Percentiles rank a stretch among this genome's conserved stretches.
These are phyloP conservation scores for Prunus campanulata DNA, from an alignment of 306 rosid species.

Conservation along the genomic window DNA sequence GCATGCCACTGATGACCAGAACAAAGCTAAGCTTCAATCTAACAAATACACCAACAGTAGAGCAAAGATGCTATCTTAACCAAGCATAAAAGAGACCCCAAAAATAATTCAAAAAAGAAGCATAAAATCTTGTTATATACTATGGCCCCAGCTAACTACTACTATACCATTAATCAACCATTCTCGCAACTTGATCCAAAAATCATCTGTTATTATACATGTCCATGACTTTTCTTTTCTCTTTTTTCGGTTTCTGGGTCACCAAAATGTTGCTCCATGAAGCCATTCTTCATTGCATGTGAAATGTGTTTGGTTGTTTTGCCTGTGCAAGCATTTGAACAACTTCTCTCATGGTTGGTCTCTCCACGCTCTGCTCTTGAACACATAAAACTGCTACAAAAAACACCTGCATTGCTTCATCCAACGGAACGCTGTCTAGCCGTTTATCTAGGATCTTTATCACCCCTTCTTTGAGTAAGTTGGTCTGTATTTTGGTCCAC, in stretches of 20 bases:
- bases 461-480: slow-evolving; percentile 56
- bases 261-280: not conserved
- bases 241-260: not conserved
- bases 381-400: slow-evolving; percentile 85
- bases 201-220: not conserved
- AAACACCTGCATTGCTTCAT: slow-evolving; percentile 74
- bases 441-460: slow-evolving; percentile 61
- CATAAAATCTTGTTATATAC: not conserved
- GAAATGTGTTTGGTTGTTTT: slow-evolving; percentile 57
- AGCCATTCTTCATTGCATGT: slow-evolving; percentile 37
- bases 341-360: slow-evolving; percentile 95
- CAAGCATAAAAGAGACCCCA: not conserved
- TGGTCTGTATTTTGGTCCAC: slow-evolving; percentile 71
- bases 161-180: slow-evolving; percentile 3
- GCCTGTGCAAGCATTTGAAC: slow-evolving; percentile 89
- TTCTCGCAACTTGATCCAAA: not conserved
- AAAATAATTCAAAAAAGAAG: not conserved
- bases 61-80: not conserved
- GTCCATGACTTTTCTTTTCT: not conserved
- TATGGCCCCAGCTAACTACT: slow-evolving; percentile 9
- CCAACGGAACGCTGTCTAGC: slow-evolving; percentile 45
- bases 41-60: not conserved
- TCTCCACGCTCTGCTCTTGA: slow-evolving; percentile 78
- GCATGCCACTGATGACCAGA: not conserved
- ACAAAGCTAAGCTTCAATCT: not conserved